Conservation (phyloP, 2,329 filamentous ascomycete species). For the Nemania sp. region DNA sequence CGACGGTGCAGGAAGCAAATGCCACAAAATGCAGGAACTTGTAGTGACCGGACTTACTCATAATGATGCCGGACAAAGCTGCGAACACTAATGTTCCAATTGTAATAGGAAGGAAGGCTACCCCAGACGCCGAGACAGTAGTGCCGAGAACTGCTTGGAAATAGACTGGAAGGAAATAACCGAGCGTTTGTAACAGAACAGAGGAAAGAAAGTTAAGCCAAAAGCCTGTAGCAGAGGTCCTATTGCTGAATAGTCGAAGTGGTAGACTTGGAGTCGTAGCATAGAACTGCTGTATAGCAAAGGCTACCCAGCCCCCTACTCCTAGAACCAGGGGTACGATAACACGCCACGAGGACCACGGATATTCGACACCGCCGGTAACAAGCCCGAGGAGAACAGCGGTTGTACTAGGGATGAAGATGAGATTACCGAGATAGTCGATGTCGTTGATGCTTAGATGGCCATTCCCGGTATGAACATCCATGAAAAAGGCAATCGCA, state of each 20-base stretch:
- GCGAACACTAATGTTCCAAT: not conserved
- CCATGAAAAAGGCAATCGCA: constrained; percentile 39
- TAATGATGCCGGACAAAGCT: not conserved
- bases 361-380: constrained; percentile 23
- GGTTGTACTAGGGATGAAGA: constrained; percentile 41
- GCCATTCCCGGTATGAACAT: not conserved
- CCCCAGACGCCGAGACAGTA: not conserved
- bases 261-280: not conserved
- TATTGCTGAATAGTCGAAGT: constrained; percentile 39
- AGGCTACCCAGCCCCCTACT: constrained; percentile 8
- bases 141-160: not conserved
- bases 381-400: constrained; percentile 43
- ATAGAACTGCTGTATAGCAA: constrained; percentile 1
- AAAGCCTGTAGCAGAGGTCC: constrained; percentile 40
- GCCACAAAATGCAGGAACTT: not conserved
- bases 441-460: constrained; percentile 25
- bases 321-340: constrained; percentile 23
- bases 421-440: constrained; percentile 43
- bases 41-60: not conserved
- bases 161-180: constrained; percentile 34
- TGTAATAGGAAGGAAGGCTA: not conserved
- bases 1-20: not conserved
- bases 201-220: constrained; percentile 42
- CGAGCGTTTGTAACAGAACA: constrained; percentile 38
- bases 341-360: constrained; percentile 25